Evolutionary conservation across 1,139 yeast genomes (phyloP).

Genomic region (Candida labiduridarum): DNA sequence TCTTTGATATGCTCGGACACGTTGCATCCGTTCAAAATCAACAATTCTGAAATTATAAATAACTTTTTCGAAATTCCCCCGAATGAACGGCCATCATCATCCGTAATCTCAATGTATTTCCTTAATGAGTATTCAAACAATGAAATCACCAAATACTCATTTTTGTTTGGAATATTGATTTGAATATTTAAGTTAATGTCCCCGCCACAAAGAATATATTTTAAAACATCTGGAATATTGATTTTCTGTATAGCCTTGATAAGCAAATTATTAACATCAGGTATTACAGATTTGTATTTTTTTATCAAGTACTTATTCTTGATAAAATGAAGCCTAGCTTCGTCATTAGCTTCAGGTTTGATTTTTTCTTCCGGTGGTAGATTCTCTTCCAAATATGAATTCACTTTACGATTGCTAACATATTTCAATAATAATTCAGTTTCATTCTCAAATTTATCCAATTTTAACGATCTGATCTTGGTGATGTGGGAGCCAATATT

Average conservation of each 20-base stretch:
- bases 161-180: conserved; percentile 25
- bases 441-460: conserved; percentile 52
- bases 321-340: conserved; percentile 46
- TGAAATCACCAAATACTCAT: conserved; percentile 32
- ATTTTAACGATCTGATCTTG: conserved; percentile 50
- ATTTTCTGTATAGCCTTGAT: conserved; percentile 54
- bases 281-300: conserved; percentile 32
- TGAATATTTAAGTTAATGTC: conserved; percentile 44
- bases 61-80: conserved; percentile 21
- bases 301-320: conserved; percentile 51
- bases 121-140: conserved; percentile 65
- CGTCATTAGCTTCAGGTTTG: conserved; percentile 33
- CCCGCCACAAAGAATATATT: conserved; percentile 53
- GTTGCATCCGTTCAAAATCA: conserved; percentile 65
- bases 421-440: conserved; percentile 39
- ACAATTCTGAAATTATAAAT: conserved; percentile 75
- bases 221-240: conserved; percentile 47
- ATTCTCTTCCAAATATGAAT: conserved; percentile 39
- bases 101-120: conserved; percentile 42
- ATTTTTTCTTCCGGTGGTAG: conserved; percentile 15
- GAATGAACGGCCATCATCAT: conserved; percentile 11
- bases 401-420: conserved; percentile 43
- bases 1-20: conserved; percentile 24
- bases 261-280: conserved; percentile 28
- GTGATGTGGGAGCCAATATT: conserved; percentile 55